These are phyloP conservation scores for Penicillium argentinense DNA, from an alignment of 495 filamentous ascomycete species.

Conservation along the genomic window DNA sequence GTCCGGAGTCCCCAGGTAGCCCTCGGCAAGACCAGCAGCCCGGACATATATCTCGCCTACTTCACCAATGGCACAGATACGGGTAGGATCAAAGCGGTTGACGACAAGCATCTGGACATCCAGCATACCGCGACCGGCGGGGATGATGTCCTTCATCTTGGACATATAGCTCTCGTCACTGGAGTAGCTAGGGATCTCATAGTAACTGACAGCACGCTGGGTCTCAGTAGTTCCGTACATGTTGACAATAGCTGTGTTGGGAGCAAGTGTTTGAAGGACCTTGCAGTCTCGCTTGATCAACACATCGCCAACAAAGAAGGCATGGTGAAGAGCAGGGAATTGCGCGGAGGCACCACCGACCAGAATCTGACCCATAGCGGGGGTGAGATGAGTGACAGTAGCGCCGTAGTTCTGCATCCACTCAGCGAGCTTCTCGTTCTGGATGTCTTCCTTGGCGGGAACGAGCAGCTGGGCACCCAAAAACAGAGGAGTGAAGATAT, in stretches of 20 bases:
- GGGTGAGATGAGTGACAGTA: slow-evolving; percentile 89
- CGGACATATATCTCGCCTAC: slow-evolving; percentile 87
- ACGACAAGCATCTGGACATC: slow-evolving; percentile 93
- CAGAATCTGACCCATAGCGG: slow-evolving; percentile 93
- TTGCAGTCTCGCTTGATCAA: slow-evolving; percentile 84
- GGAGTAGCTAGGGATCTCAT: slow-evolving; percentile 70
- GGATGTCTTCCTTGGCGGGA: slow-evolving; percentile 81
- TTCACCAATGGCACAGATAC: slow-evolving; percentile 77
- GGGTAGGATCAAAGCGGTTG: slow-evolving; percentile 69
- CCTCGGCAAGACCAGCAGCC: slow-evolving; percentile 86
- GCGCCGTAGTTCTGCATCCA: slow-evolving; percentile 82
- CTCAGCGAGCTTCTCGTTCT: slow-evolving; percentile 83
- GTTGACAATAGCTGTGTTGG: slow-evolving; percentile 79
- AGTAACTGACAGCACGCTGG: slow-evolving; percentile 83
- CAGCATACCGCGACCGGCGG: slow-evolving; percentile 86
- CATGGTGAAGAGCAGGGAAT: slow-evolving; percentile 75
- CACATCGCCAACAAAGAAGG: slow-evolving; percentile 94
- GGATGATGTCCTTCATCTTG: slow-evolving; percentile 74
- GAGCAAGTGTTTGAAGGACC: slow-evolving; percentile 73
- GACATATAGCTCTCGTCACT: slow-evolving; percentile 69
- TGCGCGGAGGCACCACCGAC: slow-evolving; percentile 78
- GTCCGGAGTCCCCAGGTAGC: slow-evolving; percentile 71
- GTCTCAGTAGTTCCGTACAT: slow-evolving; percentile 96
- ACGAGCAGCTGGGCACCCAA: slow-evolving; percentile 80
- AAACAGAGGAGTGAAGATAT: slow-evolving; percentile 94